phyloP scores from a whole-genome alignment of 2,329 filamentous ascomycete genomes.

The Tolypocladium tropicale region DNA sequence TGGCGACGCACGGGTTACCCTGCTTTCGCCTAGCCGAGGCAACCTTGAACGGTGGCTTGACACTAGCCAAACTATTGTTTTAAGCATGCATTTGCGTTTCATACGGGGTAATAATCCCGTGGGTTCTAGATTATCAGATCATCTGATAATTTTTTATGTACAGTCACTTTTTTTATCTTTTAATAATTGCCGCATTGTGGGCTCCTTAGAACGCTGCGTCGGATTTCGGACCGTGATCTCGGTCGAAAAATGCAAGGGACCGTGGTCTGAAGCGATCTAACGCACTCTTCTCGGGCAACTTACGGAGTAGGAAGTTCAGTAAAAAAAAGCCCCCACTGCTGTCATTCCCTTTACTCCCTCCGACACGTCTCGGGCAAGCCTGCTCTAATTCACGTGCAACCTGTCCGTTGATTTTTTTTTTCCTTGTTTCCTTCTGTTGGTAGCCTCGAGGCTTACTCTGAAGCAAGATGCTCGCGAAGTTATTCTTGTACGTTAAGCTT shows the following conservation, averaged over 20 bases:
- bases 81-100: background rate
- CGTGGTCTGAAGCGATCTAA: background rate
- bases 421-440: too few relatives aligned
- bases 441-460: background rate
- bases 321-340: too few relatives aligned
- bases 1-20: slow-evolving; percentile 10
- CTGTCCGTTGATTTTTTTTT: background rate
- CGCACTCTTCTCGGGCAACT: too few relatives aligned
- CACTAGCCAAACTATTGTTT: background rate
- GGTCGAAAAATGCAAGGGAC: background rate
- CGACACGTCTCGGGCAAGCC: too few relatives aligned
- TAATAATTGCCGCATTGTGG: slow-evolving; percentile 8
- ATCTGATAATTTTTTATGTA: slow-evolving; percentile 21
- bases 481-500: background rate
- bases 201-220: background rate
- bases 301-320: too few relatives aligned
- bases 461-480: background rate
- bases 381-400: background rate
- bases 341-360: too few relatives aligned
- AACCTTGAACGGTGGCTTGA: background rate
- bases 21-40: background rate
- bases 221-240: too few relatives aligned
- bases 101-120: background rate
- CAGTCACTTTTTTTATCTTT: slow-evolving; percentile 14
- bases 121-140: slow-evolving; percentile 19